Evolutionary conservation across 2,329 filamentous ascomycete genomes (phyloP).

Genomic region (Colletotrichum melonis): DNA sequence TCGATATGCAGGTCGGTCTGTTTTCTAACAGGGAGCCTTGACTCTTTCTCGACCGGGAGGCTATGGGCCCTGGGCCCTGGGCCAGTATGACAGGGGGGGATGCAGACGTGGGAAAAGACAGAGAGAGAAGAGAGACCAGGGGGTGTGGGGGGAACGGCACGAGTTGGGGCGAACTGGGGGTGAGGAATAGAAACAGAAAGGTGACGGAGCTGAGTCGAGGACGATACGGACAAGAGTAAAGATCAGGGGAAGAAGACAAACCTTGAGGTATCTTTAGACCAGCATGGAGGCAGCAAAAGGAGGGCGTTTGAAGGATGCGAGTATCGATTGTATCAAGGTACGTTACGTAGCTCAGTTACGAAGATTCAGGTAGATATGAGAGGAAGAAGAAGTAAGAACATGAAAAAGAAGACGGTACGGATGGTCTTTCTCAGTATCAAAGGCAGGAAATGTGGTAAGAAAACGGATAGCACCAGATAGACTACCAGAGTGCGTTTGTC

Average conservation of each 20-base stretch:
- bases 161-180: conserved; percentile 33
- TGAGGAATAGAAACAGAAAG: background rate
- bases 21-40: conserved; percentile 36
- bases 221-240: background rate
- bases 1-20: conserved; percentile 32
- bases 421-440: background rate
- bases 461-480: background rate
- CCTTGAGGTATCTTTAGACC: background rate
- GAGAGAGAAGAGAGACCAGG: conserved; percentile 10
- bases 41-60: conserved; percentile 26
- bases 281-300: background rate
- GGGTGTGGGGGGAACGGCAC: conserved; percentile 26
- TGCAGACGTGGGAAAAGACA: conserved; percentile 4
- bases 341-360: background rate
- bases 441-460: background rate
- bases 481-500: background rate
- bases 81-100: conserved; percentile 45
- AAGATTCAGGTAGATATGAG: background rate
- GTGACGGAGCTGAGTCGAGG: conserved; percentile 20
- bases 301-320: background rate
- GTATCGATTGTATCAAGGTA: background rate
- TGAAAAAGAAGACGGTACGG: background rate
- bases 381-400: background rate
- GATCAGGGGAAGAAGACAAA: background rate
- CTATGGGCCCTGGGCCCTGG: conserved; percentile 25